These are phyloP conservation scores for Backusella tarrabulga DNA, from an alignment of 192 early-diverging fungal genomes.

Conservation along the genomic window DNA sequence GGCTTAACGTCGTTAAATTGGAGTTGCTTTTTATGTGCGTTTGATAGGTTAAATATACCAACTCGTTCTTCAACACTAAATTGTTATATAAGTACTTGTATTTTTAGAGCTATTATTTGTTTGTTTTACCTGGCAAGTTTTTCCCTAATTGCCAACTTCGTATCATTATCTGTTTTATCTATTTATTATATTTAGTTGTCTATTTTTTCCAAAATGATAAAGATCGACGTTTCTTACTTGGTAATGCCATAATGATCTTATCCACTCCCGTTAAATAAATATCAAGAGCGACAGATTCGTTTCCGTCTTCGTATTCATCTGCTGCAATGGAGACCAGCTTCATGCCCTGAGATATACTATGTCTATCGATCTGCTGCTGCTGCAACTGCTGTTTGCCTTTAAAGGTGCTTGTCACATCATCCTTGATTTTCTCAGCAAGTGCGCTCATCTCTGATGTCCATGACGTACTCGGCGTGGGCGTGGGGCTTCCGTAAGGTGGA, in stretches of 20 bases:
- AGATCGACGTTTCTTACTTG: conserved; percentile 24
- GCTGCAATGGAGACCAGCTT: conserved; percentile 38
- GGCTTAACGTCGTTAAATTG: background rate
- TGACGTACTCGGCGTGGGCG: conserved; percentile 13
- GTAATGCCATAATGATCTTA: conserved; percentile 40
- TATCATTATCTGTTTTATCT: conserved; percentile 22
- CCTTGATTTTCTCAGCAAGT: conserved; percentile 22
- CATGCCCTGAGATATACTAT: conserved; percentile 35
- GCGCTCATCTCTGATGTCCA: conserved; percentile 28
- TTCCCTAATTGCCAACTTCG: conserved; percentile 22
- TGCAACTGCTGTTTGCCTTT: background rate
- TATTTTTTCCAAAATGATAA: background rate
- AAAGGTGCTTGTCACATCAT: conserved; percentile 2
- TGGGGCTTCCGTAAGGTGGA: conserved; percentile 12
- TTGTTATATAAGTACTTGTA: background rate
- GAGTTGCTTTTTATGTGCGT: conserved; percentile 8
- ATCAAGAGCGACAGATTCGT: conserved; percentile 32
- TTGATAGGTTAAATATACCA: conserved; percentile 19
- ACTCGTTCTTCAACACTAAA: conserved; percentile 27
- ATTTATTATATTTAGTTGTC: background rate
- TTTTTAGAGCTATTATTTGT: background rate
- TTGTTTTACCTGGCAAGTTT: conserved; percentile 23
- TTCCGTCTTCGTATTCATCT: conserved; percentile 38
- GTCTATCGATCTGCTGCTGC: conserved; percentile 19
- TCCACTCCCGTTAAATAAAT: conserved; percentile 39